Conservation (phyloP, 495 filamentous ascomycete genomes). For the Penicillium ochrochloron region DNA sequence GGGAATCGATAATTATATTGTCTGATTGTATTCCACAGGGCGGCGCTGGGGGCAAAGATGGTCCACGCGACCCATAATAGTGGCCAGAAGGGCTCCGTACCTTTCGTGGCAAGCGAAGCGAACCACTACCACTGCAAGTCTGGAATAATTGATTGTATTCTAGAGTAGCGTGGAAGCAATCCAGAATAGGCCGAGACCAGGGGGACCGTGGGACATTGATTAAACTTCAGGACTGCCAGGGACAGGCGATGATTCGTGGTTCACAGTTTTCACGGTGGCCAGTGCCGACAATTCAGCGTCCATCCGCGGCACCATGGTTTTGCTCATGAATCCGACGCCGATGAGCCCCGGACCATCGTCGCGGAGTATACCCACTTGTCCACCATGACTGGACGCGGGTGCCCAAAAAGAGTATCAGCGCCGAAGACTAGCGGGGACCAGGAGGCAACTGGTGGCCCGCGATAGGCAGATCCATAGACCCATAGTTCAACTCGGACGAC, state of each 20-base stretch:
- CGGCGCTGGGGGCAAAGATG: background rate
- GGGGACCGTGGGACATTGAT: slow-evolving; percentile 16
- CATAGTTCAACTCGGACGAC: slow-evolving; percentile 26
- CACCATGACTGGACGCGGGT: slow-evolving; percentile 14
- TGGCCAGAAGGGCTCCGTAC: background rate
- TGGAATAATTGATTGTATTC: background rate
- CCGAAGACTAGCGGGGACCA: slow-evolving; percentile 28
- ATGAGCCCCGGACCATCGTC: slow-evolving; percentile 17
- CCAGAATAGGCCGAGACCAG: slow-evolving; percentile 1
- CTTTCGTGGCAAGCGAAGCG: background rate
- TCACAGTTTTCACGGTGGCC: slow-evolving; percentile 3
- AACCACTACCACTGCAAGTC: background rate
- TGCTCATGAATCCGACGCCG: slow-evolving; percentile 9
- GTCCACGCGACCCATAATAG: background rate
- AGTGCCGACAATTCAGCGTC: slow-evolving; percentile 14
- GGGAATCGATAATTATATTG: slow-evolving; percentile 15
- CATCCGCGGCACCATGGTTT: background rate
- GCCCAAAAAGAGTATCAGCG: slow-evolving; percentile 28
- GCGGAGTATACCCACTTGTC: slow-evolving; percentile 13
- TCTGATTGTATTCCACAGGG: background rate
- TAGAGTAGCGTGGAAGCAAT: background rate
- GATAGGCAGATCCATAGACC: slow-evolving; percentile 37
- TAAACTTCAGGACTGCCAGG: slow-evolving; percentile 9
- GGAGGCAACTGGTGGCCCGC: slow-evolving; percentile 8
- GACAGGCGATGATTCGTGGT: slow-evolving; percentile 6